Percentiles rank a stretch among this genome's conserved stretches.
These are phyloP conservation scores for Boletus coccyginus DNA, from an alignment of 768 basidiomycete species.

Conservation along the genomic window DNA sequence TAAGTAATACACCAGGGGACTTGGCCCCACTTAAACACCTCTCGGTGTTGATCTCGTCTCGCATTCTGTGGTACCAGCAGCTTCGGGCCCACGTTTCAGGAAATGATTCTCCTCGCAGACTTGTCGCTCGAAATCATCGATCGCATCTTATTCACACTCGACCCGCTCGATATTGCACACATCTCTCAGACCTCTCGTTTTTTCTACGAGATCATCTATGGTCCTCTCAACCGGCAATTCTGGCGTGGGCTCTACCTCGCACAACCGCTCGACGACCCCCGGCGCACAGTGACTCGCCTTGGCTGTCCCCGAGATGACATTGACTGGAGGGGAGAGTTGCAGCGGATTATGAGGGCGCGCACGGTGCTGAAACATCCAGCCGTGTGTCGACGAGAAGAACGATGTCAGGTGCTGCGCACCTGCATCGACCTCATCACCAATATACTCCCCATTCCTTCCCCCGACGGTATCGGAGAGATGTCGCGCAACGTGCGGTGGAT, in stretches of 20 bases:
- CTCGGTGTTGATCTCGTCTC: background rate
- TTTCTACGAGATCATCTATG: slow-evolving; percentile 46
- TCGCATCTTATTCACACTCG: slow-evolving; percentile 50
- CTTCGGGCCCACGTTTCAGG: background rate
- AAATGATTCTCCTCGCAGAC: slow-evolving; percentile 28
- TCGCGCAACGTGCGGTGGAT: slow-evolving; percentile 56
- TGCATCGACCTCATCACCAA: slow-evolving; percentile 48
- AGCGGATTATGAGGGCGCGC: slow-evolving; percentile 53
- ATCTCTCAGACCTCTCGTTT: slow-evolving; percentile 49
- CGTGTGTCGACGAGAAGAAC: slow-evolving; percentile 43
- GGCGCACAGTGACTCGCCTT: slow-evolving; percentile 41
- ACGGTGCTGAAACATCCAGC: slow-evolving; percentile 39
- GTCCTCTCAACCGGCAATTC: slow-evolving; percentile 38
- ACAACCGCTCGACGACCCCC: slow-evolving; percentile 63
- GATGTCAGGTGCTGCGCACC: slow-evolving; percentile 42
- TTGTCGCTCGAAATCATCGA: slow-evolving; percentile 63
- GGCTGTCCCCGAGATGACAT: slow-evolving; percentile 29
- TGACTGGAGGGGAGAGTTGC: slow-evolving; percentile 54
- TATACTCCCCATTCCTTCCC: slow-evolving; percentile 36
- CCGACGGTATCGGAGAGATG: slow-evolving; percentile 26
- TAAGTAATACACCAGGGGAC: slow-evolving; percentile 2
- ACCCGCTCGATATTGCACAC: slow-evolving; percentile 58
- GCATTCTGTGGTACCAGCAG: background rate
- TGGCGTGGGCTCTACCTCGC: slow-evolving; percentile 68
- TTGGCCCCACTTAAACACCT: background rate